Conservation (phyloP, 495 filamentous ascomycete species). For the Tuber brumale region DNA sequence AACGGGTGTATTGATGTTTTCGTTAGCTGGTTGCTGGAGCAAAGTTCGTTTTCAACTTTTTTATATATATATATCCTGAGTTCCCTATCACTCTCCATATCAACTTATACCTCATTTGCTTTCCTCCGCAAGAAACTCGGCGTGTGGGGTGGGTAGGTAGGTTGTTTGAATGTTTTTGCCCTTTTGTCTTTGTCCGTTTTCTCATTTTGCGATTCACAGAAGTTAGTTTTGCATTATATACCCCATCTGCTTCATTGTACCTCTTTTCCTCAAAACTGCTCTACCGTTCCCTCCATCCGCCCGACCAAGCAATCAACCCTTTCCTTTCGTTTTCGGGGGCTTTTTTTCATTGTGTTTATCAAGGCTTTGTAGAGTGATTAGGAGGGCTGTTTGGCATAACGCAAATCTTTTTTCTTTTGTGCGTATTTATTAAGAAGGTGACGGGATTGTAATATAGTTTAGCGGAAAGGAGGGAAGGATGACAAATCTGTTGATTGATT, state of each 20-base stretch:
- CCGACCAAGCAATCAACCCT: conserved; percentile 2
- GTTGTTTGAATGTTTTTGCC: neutral
- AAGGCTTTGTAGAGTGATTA: neutral
- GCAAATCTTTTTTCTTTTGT: conserved; percentile 8
- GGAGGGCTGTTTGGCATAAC: conserved; percentile 9
- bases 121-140: neutral
- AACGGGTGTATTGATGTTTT: conserved; percentile 3
- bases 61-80: neutral
- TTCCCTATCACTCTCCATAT: neutral
- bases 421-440: neutral
- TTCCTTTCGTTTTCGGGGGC: conserved; percentile 21
- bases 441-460: conserved; percentile 8
- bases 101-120: neutral
- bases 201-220: neutral
- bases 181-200: neutral
- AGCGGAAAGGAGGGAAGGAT: neutral
- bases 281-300: neutral
- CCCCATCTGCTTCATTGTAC: neutral
- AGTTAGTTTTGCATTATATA: neutral
- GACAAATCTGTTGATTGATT: neutral
- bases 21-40: neutral
- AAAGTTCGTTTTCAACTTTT: neutral
- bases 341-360: conserved; percentile 18
- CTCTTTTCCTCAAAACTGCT: neutral
- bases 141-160: neutral